Conservation (phyloP, 495 filamentous ascomycete species). For the Niebla homalea region DNA sequence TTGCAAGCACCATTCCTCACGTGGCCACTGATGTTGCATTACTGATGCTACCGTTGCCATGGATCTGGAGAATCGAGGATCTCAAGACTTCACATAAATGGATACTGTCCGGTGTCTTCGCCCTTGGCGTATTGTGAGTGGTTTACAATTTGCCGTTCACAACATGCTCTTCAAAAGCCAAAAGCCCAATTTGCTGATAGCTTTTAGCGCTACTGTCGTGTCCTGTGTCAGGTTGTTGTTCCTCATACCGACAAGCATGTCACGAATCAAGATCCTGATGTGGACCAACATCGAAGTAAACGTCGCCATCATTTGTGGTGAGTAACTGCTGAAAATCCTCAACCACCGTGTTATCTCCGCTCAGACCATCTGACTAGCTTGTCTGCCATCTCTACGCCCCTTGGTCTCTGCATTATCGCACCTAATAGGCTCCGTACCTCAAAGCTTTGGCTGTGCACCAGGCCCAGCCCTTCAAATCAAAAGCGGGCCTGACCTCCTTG, state of each 20-base stretch:
- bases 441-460: background rate
- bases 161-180: too few relatives aligned
- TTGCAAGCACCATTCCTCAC: slow-evolving; percentile 17
- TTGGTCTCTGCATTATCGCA: background rate
- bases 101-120: slow-evolving; percentile 7
- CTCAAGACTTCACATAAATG: slow-evolving; percentile 16
- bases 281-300: slow-evolving; percentile 4
- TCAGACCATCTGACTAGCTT: background rate
- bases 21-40: slow-evolving; percentile 26
- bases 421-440: too few relatives aligned
- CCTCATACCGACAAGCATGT: background rate
- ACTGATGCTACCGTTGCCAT: slow-evolving; percentile 28
- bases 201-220: slow-evolving; percentile 2
- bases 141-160: too few relatives aligned
- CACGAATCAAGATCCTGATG: background rate
- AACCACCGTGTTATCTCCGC: background rate
- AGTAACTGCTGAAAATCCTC: background rate
- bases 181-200: background rate
- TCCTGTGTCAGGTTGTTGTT: slow-evolving; percentile 1
- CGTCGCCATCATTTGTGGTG: slow-evolving; percentile 7
- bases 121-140: slow-evolving; percentile 10
- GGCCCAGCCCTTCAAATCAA: background rate
- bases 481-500: background rate
- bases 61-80: slow-evolving; percentile 25
- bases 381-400: slow-evolving; percentile 2